Percentiles rank a stretch among this genome's conserved stretches.
Conservation (phyloP, 2,329 filamentous ascomycete genomes). For the Diaporthe sp. region DNA sequence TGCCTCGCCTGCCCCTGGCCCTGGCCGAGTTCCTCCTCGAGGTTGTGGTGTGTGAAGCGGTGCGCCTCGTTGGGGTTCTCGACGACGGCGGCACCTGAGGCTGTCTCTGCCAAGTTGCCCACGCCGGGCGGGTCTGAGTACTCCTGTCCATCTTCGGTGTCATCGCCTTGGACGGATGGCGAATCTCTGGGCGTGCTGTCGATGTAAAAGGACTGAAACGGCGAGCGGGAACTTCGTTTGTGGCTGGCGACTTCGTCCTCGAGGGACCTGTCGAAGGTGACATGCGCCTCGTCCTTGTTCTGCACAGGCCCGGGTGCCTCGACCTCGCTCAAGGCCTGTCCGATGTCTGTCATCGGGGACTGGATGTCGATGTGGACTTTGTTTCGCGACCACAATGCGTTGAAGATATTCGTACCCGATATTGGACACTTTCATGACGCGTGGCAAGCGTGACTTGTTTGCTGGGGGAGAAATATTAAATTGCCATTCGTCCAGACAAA, state of each 20-base stretch:
- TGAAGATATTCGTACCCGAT: no score
- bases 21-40: constrained; percentile 48
- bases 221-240: not conserved
- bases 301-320: not conserved
- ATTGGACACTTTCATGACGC: not conserved
- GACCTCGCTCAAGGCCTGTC: not conserved
- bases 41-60: constrained; percentile 21
- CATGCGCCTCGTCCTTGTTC: not conserved
- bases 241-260: not conserved
- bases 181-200: not conserved
- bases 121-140: not conserved
- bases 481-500: not conserved
- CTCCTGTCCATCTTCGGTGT: not conserved
- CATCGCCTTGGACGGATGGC: not conserved
- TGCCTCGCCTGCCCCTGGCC: not conserved
- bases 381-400: not conserved
- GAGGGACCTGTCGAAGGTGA: not conserved
- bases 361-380: no score
- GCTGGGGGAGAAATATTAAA: not conserved
- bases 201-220: not conserved
- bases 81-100: not conserved
- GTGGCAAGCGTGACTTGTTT: not conserved
- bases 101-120: not conserved
- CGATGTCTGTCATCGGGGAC: not conserved
- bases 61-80: constrained; percentile 19